These are phyloP conservation scores for Lentinula raphanica DNA, from an alignment of 768 basidiomycete genomes.

Conservation along the genomic window DNA sequence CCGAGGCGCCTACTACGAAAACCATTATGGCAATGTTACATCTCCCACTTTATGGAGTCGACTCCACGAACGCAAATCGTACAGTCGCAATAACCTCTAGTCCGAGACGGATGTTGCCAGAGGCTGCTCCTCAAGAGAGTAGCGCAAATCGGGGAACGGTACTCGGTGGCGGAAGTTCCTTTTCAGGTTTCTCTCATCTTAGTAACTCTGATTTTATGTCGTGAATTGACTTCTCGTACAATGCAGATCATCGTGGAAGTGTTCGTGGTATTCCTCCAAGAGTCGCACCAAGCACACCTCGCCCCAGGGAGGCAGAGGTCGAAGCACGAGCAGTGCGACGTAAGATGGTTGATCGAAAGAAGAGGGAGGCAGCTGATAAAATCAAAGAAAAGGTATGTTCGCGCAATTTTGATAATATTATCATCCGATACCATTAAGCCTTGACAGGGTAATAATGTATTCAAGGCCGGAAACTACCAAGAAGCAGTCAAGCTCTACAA, in stretches of 20 bases:
- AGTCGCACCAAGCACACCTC: neutral
- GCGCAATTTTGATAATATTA: neutral
- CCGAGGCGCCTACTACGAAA: slow-evolving; percentile 9
- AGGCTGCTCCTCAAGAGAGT: too few relatives aligned
- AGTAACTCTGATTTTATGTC: too few relatives aligned
- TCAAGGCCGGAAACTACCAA: neutral
- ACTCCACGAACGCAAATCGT: neutral
- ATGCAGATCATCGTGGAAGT: neutral
- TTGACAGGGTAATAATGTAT: neutral
- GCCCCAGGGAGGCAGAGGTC: slow-evolving; percentile 9
- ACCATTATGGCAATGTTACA: slow-evolving; percentile 10
- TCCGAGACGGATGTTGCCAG: too few relatives aligned
- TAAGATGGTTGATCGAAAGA: neutral
- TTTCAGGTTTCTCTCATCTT: neutral
- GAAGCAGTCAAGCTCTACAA: neutral
- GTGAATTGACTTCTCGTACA: neutral
- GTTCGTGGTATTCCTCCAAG: neutral
- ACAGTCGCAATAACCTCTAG: neutral
- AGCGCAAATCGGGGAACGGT: too few relatives aligned
- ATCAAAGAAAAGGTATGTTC: slow-evolving; percentile 5
- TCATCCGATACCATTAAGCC: neutral
- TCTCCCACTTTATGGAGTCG: slow-evolving; percentile 3
- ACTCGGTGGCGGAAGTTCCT: neutral
- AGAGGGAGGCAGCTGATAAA: slow-evolving; percentile 1
- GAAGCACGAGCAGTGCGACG: slow-evolving; percentile 11